A percentile compares a stretch with the other conserved stretches of the same genome.
Evolutionary conservation across 768 basidiomycete genomes (phyloP).

Genomic region (Macrolepiota albuminosa): DNA sequence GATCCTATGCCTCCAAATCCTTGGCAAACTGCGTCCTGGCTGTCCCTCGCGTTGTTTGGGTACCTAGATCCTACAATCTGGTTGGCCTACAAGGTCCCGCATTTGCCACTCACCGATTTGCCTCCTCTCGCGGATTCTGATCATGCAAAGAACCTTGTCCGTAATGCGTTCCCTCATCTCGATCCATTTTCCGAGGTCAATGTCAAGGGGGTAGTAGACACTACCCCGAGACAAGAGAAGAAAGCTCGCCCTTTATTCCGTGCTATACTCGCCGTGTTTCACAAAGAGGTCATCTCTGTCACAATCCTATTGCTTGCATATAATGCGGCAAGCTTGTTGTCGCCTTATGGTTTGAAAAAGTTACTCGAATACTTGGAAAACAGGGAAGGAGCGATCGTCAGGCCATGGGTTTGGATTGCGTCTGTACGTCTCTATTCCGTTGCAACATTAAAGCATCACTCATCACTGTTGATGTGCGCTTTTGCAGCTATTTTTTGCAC

Average conservation of each 20-base stretch:
- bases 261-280: slow-evolving; percentile 33
- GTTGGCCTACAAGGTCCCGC: slow-evolving; percentile 36
- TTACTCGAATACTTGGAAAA: slow-evolving; percentile 39
- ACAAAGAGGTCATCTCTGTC: slow-evolving; percentile 24
- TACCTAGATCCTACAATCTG: slow-evolving; percentile 52
- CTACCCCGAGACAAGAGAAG: slow-evolving; percentile 30
- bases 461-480: slow-evolving; percentile 40
- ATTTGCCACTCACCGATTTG: slow-evolving; percentile 44
- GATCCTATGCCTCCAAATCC: slow-evolving; percentile 33
- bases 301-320: slow-evolving; percentile 21
- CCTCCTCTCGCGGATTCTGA: slow-evolving; percentile 67
- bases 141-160: slow-evolving; percentile 21
- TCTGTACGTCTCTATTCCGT: slow-evolving; percentile 32
- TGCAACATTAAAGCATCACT: slow-evolving; percentile 38
- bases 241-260: slow-evolving; percentile 35
- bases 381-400: slow-evolving; percentile 37
- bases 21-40: slow-evolving; percentile 44
- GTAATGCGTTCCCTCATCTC: slow-evolving; percentile 19
- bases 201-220: slow-evolving; percentile 25
- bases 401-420: slow-evolving; percentile 67
- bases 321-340: slow-evolving; percentile 19
- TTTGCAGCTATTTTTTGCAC: slow-evolving; percentile 28
- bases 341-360: slow-evolving; percentile 35
- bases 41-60: slow-evolving; percentile 37
- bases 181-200: slow-evolving; percentile 12